A percentile compares a stretch with the other conserved stretches of the same genome.
These are phyloP conservation scores for Purshia tridentata DNA, from an alignment of 306 rosid species.

Conservation along the genomic window DNA sequence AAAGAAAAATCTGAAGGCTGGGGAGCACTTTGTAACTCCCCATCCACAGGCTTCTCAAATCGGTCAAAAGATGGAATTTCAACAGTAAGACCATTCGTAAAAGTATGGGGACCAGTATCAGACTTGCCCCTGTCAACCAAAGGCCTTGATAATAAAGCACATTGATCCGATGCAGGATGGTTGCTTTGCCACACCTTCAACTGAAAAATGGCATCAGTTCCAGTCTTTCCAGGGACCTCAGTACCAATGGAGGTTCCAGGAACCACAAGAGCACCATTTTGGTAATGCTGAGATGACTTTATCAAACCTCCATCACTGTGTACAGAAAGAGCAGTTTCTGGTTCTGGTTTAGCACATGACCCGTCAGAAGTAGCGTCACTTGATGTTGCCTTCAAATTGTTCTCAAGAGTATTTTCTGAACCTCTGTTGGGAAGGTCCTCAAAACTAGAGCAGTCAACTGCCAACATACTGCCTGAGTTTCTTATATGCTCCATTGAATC, in stretches of 20 bases:
- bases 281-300: conserved; percentile 29
- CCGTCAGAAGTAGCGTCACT: conserved; percentile 39
- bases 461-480: conserved; percentile 36
- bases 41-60: conserved; percentile 48
- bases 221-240: conserved; percentile 32
- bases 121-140: conserved; percentile 40
- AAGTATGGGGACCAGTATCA: conserved; percentile 43
- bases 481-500: conserved; percentile 40
- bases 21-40: conserved; percentile 45
- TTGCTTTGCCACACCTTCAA: conserved; percentile 34
- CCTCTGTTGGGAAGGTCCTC: conserved; percentile 41
- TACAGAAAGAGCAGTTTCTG: conserved; percentile 30
- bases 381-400: conserved; percentile 33
- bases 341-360: conserved; percentile 36
- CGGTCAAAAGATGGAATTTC: conserved; percentile 60
- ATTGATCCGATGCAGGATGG: conserved; percentile 34
- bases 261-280: conserved; percentile 25
- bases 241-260: conserved; percentile 41
- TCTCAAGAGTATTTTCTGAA: conserved; percentile 28
- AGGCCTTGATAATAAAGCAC: conserved; percentile 34
- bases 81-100: conserved; percentile 49
- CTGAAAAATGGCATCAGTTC: conserved; percentile 29
- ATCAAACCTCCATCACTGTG: conserved; percentile 27
- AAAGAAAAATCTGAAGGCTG: conserved; percentile 54
- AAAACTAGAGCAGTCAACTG: conserved; percentile 32